Evolutionary conservation across 345 rosid genomes (phyloP).

Genomic region (Salix udensis): DNA sequence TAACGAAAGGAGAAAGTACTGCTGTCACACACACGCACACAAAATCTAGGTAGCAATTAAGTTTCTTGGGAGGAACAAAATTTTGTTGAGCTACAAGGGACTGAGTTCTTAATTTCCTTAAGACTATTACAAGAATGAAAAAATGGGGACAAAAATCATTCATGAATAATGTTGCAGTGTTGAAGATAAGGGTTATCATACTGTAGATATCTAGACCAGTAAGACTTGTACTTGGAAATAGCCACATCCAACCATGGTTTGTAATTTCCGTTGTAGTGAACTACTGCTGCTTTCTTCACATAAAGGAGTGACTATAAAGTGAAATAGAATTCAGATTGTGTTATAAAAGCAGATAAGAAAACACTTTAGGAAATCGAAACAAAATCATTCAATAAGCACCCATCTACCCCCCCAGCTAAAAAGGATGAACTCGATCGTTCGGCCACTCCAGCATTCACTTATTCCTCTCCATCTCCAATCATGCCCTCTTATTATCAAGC

Average conservation of each 20-base stretch:
- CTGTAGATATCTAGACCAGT: conserved; percentile 81
- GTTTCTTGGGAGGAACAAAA: background rate
- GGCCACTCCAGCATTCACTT: background rate
- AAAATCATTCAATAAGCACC: too few species aligned
- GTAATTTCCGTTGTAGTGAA: conserved; percentile 95
- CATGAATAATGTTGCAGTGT: conserved; percentile 57
- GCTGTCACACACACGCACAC: background rate
- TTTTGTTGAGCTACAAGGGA: background rate
- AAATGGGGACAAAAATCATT: background rate
- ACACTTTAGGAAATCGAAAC: background rate
- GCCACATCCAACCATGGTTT: conserved; percentile 98
- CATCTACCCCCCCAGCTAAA: too few species aligned
- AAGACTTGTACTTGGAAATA: conserved; percentile 69
- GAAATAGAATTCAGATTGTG: background rate
- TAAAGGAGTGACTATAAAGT: background rate
- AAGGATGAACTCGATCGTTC: background rate
- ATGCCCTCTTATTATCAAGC: background rate
- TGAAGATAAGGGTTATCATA: conserved; percentile 67
- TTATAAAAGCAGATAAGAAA: background rate
- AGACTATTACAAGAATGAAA: background rate
- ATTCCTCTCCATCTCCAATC: background rate
- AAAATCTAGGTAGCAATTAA: background rate
- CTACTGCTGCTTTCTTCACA: conserved; percentile 67
- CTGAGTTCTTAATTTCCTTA: background rate
- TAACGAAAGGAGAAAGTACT: background rate